Evolutionary conservation across 495 filamentous ascomycete genomes (phyloP).

Genomic region (Penicillium turbatum): DNA sequence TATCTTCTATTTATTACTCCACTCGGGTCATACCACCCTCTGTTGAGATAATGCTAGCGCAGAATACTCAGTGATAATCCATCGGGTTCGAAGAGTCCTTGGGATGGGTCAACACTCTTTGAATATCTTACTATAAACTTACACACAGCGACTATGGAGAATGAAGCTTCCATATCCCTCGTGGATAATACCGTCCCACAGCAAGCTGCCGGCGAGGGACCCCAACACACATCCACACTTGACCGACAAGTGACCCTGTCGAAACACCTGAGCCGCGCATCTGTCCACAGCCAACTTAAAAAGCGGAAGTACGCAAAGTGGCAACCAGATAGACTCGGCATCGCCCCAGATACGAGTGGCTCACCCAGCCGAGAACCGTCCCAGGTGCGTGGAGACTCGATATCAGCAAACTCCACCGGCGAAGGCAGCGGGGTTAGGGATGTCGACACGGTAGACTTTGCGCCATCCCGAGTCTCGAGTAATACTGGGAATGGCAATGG

Average conservation of each 20-base stretch:
- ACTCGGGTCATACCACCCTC: not conserved
- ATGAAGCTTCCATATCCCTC: constrained; percentile 26
- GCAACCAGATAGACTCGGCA: constrained; percentile 47
- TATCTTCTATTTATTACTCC: not conserved
- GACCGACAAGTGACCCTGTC: constrained; percentile 21
- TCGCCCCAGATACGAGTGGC: constrained; percentile 23
- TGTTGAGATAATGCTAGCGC: not conserved
- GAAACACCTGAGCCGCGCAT: constrained; percentile 33
- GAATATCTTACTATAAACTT: not conserved
- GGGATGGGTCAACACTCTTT: not conserved
- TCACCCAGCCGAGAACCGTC: constrained; percentile 22
- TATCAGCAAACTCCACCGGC: constrained; percentile 21
- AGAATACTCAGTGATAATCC: not conserved
- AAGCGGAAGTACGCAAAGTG: constrained; percentile 61
- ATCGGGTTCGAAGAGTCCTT: not conserved
- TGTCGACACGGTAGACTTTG: constrained; percentile 17
- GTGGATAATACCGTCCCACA: constrained; percentile 42
- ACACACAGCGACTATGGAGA: constrained; percentile 19
- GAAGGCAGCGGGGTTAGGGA: constrained; percentile 9
- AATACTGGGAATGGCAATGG: constrained; percentile 16
- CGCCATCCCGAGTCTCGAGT: constrained; percentile 14
- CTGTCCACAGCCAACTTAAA: constrained; percentile 45
- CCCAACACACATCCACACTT: constrained; percentile 19
- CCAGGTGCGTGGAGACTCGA: constrained; percentile 18
- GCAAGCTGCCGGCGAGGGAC: constrained; percentile 19